Base-by-base conservation (phyloP, 2,329 filamentous ascomycete species). In the Blumeria hordei region DNA sequence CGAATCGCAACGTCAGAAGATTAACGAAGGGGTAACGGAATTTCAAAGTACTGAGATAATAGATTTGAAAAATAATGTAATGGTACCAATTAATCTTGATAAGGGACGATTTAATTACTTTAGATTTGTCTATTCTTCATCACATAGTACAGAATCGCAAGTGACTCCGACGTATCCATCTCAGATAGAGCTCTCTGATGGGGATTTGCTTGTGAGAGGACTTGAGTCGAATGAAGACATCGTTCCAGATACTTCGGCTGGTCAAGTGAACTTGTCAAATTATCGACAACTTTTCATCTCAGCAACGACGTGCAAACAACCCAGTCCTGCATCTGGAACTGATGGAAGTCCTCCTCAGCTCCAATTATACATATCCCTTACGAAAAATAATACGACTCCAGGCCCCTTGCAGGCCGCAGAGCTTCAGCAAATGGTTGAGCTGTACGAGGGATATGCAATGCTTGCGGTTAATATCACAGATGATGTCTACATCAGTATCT, bases 221-320 rank as follows among this genome's bases (percentile, higher is more conserved):
- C 4, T 28, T 28, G 21, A 28, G 21, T 28, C 21, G 21, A 28
- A 28, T 28, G 21, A 28, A 28, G 21, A 28, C 21, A 28, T 28
- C 21, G 4, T 28, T 28, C 21, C 21, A 28, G 21, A 28, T 28
- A 28, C 21, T 28, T 28, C 21, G 21, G 21, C 21, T 28, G 21
- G 21, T 28, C 21, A 28, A 28, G 21, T 28, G 21, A 28, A 28
- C 21, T 28, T 28, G 21, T 28, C 21, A 28, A 28, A 28, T 28
- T 28, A 28, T 28, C 21, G 21, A 28, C 21, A 28, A 28, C 54
- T 96, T 3, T 95, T 83, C 66, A 74, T 98, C 55, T 88, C 88
- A 1, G 79, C 88, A 45, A 96, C 88, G 60, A 88, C 85, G 0
- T 98, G 92, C 67, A 68, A 77, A 32, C 87, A 93, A 62, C 92